phyloP scores from a whole-genome alignment of 2,329 filamentous ascomycete genomes.

The Cladosporium sp. region DNA sequence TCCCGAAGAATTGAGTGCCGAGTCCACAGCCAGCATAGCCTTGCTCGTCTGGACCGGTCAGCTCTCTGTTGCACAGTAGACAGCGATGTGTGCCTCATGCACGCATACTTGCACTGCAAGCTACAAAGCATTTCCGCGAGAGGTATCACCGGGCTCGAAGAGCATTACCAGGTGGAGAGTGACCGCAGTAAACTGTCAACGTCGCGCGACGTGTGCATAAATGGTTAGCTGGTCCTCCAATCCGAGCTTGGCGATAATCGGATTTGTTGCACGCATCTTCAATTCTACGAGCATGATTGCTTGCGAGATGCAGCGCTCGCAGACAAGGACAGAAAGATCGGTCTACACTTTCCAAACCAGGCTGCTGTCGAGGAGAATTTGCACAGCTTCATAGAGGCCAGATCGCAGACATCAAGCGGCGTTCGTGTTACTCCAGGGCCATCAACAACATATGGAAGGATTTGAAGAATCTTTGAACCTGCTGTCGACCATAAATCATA shows the following conservation, averaged over 20 bases:
- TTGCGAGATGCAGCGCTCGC: not conserved
- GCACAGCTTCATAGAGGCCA: no score
- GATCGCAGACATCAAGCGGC: not conserved
- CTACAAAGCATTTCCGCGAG: no score
- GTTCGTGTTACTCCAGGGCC: not conserved
- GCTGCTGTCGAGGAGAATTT: no score
- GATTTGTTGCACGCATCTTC: not conserved
- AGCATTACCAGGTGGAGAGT: no score
- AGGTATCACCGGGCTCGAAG: no score
- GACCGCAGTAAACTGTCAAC: no score
- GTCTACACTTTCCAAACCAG: no score
- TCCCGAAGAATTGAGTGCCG: not conserved
- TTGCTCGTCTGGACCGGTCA: not conserved
- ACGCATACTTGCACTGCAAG: not conserved
- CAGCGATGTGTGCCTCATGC: not conserved
- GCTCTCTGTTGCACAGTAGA: not conserved
- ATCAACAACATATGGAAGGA: not conserved
- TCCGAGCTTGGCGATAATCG: not conserved
- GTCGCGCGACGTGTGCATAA: no score
- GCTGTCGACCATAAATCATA: not conserved
- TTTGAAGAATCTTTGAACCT: not conserved
- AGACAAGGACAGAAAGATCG: not conserved
- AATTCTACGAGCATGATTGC: not conserved
- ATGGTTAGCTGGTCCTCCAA: not conserved
- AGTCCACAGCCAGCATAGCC: not conserved